A percentile compares a stretch with the other conserved stretches of the same genome.
These are phyloP conservation scores for Podospora pseudopauciseta DNA, from an alignment of 495 filamentous ascomycete species.

Conservation along the genomic window DNA sequence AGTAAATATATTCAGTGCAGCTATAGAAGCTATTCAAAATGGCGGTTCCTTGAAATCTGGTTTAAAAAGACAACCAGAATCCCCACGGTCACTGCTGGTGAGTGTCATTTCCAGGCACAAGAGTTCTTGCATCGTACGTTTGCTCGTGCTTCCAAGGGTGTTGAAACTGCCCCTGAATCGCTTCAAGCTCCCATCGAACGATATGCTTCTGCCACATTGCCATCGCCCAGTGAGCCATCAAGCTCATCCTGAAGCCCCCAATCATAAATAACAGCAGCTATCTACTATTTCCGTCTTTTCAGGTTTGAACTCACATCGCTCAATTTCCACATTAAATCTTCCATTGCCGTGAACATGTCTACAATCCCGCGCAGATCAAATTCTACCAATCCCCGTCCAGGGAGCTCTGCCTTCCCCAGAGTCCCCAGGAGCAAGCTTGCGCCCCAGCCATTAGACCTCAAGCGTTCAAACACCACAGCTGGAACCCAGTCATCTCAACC, in stretches of 20 bases:
- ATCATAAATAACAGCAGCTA: too few relatives aligned
- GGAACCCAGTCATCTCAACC: neutral
- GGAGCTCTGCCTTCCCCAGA: constrained; percentile 21
- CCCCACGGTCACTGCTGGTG: neutral
- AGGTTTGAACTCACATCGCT: neutral
- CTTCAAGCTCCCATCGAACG: constrained; percentile 12
- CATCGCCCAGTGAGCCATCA: neutral
- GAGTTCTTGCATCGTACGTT: constrained; percentile 17
- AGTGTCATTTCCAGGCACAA: too few relatives aligned
- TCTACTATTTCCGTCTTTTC: too few relatives aligned
- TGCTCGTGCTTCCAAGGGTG: constrained; percentile 11
- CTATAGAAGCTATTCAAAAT: neutral
- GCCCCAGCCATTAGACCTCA: neutral
- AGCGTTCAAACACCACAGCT: neutral
- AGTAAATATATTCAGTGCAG: neutral
- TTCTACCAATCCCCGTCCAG: constrained; percentile 27
- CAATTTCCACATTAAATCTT: neutral
- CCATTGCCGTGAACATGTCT: neutral
- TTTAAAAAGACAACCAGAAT: neutral
- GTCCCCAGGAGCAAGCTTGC: constrained; percentile 7
- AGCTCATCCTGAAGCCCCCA: neutral
- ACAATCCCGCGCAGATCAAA: constrained; percentile 16
- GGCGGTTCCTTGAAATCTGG: neutral
- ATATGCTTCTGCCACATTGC: constrained; percentile 2
- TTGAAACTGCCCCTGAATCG: constrained; percentile 25